These are phyloP conservation scores for Zangia roseola DNA, from an alignment of 768 basidiomycete genomes.

Conservation along the genomic window DNA sequence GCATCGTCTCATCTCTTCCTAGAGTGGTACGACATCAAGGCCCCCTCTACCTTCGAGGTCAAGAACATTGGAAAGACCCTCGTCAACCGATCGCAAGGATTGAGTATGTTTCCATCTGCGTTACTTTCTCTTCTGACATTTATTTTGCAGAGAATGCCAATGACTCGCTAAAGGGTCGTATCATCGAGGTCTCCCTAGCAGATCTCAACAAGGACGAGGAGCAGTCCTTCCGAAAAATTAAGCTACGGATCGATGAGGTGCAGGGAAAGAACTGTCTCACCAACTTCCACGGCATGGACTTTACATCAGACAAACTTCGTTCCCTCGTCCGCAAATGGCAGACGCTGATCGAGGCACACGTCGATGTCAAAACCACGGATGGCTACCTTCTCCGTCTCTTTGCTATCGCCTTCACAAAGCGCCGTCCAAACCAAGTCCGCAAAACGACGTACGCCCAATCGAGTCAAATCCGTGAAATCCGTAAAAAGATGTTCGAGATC, in stretches of 20 bases:
- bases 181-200: slow-evolving; percentile 92
- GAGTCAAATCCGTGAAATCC: slow-evolving; percentile 92
- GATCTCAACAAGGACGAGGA: slow-evolving; percentile 99
- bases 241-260: slow-evolving; percentile 93
- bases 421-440: slow-evolving; percentile 92
- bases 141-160: slow-evolving; percentile 84
- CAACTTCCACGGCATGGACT: slow-evolving; percentile 99
- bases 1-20: slow-evolving; percentile 1
- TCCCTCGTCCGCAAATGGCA: slow-evolving; percentile 99
- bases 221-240: slow-evolving; percentile 99
- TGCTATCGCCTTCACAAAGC: slow-evolving; percentile 98
- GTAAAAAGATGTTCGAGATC: slow-evolving; percentile 99
- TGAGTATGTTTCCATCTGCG: slow-evolving; percentile 55
- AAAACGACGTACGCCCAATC: slow-evolving; percentile 99
- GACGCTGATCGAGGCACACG: slow-evolving; percentile 96
- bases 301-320: slow-evolving; percentile 99
- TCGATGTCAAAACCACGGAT: slow-evolving; percentile 99
- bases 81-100: slow-evolving; percentile 95
- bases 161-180: slow-evolving; percentile 96
- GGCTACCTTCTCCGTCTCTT: slow-evolving; percentile 99
- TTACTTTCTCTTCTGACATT: slow-evolving; percentile 7
- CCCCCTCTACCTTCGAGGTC: slow-evolving; percentile 95
- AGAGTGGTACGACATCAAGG: slow-evolving; percentile 99
- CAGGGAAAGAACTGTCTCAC: slow-evolving; percentile 99
- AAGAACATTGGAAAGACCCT: slow-evolving; percentile 98